A percentile compares a stretch with the other conserved stretches of the same genome.
Evolutionary conservation across 768 basidiomycete species (phyloP).

Genomic region (Hygrocybe coccinea): DNA sequence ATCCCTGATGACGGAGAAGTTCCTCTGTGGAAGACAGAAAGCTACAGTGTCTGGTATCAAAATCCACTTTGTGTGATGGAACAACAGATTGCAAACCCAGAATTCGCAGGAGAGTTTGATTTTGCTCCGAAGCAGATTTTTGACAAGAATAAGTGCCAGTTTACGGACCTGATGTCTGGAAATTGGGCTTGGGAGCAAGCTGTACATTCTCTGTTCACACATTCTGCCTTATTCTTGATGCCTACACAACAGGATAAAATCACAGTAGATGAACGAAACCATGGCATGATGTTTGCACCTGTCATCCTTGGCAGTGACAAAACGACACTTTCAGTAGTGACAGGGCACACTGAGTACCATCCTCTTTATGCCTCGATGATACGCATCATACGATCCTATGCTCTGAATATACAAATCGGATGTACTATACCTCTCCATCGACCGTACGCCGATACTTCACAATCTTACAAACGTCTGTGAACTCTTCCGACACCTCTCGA

Average conservation of each 20-base stretch:
- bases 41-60: background rate
- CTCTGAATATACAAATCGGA: too few species aligned
- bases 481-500: too few species aligned
- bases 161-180: constrained; percentile 34
- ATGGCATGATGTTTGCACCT: constrained; percentile 28
- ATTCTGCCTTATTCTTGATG: background rate
- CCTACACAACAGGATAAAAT: constrained; percentile 22
- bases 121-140: constrained; percentile 26
- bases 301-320: constrained; percentile 37
- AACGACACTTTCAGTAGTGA: constrained; percentile 35
- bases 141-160: constrained; percentile 21
- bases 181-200: background rate
- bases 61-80: background rate
- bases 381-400: too few species aligned
- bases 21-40: constrained; percentile 29
- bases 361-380: constrained; percentile 31
- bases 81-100: constrained; percentile 27
- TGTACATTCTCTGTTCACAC: constrained; percentile 7
- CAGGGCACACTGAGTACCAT: constrained; percentile 33
- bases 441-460: too few species aligned
- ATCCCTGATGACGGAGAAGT: constrained; percentile 11
- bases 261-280: constrained; percentile 15
- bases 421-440: too few species aligned
- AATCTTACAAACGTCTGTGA: too few species aligned
- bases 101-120: constrained; percentile 32